Base-by-base conservation (phyloP, 345 rosid species). In the Excoecaria agallocha region DNA sequence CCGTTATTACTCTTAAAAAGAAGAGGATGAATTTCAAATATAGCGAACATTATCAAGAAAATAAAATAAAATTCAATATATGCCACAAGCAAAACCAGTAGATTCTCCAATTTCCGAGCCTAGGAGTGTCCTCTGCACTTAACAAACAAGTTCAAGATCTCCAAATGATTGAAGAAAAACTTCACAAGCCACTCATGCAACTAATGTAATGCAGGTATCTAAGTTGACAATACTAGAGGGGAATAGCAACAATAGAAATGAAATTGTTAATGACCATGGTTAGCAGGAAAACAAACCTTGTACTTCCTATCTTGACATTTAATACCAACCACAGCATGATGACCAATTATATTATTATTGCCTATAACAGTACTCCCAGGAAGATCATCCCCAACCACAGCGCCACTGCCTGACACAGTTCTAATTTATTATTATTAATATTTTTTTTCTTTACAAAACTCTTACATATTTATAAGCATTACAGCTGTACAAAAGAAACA, bases 251-350 rank as follows among this genome's bases (percentile, higher is more conserved):
- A 61, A 30, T 6, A 61, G 5, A 4, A 35, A 61, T 35, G 46
- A 46, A 66, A 66, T 46, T 48, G 41, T 17, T 39, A 66, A 10
- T 49, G 22, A 0, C n/a, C 17, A 43, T 22, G 20, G n/a, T 65
- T 20, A 63, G 67, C 12, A 78, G 66, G n/a, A 51, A 46, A 74
- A 69, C 61, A 50, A 65, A 91, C 99, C 98, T 89, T 78, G 85
- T 89, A 94, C 80, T 94, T 94, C 86, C 87, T 69, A 82, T 92
- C 98, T 79, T 94, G 99, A 80, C 99, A 94, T 86, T 94, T 91
- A 69, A 87, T 82, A 66, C 98, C 99, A 79, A 94, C 87, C 58
- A 85, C 90, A 8, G 98, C 87, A 74, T 92, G 91, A 81, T 92
- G 87, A 57, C 97, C 98, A 9, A 94, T 80, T 69, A 84, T 72